Percentiles rank a stretch among this genome's conserved stretches.
Conservation (phyloP, 768 basidiomycete species). For the Sistotremastrum niveocremeum region DNA sequence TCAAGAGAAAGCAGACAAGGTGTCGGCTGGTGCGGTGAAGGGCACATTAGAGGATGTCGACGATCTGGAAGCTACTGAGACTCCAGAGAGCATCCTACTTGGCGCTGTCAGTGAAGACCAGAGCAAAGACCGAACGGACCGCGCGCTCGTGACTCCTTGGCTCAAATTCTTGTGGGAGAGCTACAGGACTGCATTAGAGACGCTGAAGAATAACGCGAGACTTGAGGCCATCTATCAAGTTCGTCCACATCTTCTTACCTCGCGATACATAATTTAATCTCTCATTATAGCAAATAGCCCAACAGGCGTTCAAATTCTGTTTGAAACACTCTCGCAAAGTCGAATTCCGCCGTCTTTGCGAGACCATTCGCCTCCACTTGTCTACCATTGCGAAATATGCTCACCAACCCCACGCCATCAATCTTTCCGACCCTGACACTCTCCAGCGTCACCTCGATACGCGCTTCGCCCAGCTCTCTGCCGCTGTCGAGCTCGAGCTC, state of each 20-base stretch:
- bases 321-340: constrained; percentile 86
- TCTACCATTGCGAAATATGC: constrained; percentile 91
- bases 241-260: constrained; percentile 12
- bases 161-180: constrained; percentile 99
- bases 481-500: constrained; percentile 92
- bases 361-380: constrained; percentile 90
- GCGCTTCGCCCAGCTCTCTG: constrained; percentile 91
- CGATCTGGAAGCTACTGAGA: constrained; percentile 91
- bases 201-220: constrained; percentile 88
- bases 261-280: not conserved
- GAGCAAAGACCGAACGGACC: constrained; percentile 87
- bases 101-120: constrained; percentile 84
- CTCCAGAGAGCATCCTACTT: constrained; percentile 82
- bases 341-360: constrained; percentile 93
- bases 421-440: constrained; percentile 88
- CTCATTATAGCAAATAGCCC: constrained; percentile 72
- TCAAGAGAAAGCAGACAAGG: constrained; percentile 74
- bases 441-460: constrained; percentile 94
- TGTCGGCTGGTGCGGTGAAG: too few species aligned
- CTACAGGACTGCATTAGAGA: constrained; percentile 90
- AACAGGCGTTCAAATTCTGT: constrained; percentile 96
- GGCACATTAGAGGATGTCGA: constrained; percentile 63
- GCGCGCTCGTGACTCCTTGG: constrained; percentile 92
- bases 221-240: constrained; percentile 95
- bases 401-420: constrained; percentile 88